phyloP scores from a whole-genome alignment of 2,329 filamentous ascomycete species.

The Ophiocordyceps camponoti-rufipedis region DNA sequence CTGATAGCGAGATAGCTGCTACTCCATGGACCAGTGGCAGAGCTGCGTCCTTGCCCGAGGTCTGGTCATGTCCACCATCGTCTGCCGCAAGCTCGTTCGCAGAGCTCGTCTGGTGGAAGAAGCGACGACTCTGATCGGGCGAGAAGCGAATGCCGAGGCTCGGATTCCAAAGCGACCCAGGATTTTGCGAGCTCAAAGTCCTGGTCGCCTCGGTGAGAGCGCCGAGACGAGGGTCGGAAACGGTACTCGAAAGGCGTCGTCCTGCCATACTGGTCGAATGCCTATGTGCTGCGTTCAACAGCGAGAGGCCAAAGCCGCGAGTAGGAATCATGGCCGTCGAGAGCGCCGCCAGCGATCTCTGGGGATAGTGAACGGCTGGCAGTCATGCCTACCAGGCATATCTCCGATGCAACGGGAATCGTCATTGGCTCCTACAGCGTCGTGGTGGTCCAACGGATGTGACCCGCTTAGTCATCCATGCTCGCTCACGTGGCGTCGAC shows the following conservation, averaged over 20 bases:
- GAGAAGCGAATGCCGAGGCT: constrained; percentile 13
- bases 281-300: neutral
- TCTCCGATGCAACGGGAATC: neutral
- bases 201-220: neutral
- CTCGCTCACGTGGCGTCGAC: constrained; percentile 14
- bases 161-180: constrained; percentile 11
- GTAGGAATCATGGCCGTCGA: constrained; percentile 6
- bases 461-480: constrained; percentile 16
- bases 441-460: neutral
- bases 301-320: constrained; percentile 3
- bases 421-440: neutral
- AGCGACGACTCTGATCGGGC: constrained; percentile 3
- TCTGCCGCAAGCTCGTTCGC: neutral
- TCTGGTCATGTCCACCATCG: neutral
- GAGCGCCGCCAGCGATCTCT: neutral
- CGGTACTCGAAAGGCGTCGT: neutral
- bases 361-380: neutral
- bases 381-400: neutral
- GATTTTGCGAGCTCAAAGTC: constrained; percentile 2
- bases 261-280: neutral
- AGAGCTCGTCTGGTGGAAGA: neutral
- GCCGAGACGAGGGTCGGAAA: neutral
- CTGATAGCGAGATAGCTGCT: neutral
- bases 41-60: neutral
- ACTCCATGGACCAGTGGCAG: neutral